Evolutionary conservation across 257 asterid genomes (phyloP).

Genomic region (Solanum chiquidenum): DNA sequence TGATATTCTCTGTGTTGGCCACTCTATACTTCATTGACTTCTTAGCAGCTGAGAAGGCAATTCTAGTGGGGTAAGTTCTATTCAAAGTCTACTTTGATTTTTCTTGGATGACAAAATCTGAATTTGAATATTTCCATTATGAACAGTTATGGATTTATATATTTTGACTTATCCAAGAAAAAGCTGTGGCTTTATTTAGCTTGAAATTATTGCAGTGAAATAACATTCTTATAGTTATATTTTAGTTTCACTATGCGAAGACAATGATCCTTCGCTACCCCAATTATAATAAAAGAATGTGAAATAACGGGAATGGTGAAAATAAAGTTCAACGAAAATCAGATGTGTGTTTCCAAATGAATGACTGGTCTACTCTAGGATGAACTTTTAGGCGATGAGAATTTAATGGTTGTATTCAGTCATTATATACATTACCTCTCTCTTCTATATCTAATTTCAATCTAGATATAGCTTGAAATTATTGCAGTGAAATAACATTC

Average conservation of each 20-base stretch:
- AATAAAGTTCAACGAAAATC: not conserved
- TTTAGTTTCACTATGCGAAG: not conserved
- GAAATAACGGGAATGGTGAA: not conserved
- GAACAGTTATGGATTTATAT: not conserved
- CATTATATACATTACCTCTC: not conserved
- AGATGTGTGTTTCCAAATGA: not conserved
- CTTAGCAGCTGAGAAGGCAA: constrained; percentile 62
- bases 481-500: not conserved
- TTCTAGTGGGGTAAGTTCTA: constrained; percentile 79
- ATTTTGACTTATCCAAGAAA: not conserved
- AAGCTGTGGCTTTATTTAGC: not conserved
- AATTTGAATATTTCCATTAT: not conserved
- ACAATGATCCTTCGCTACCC: not conserved
- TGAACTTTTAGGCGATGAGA: not conserved
- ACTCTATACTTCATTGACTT: constrained; percentile 64
- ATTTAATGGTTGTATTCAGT: not conserved
- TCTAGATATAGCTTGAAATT: not conserved
- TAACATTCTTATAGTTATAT: not conserved
- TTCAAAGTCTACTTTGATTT: constrained; percentile 5
- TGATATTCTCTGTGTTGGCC: constrained; percentile 62
- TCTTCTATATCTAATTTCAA: not conserved
- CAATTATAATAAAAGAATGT: not conserved
- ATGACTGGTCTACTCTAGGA: not conserved
- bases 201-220: not conserved
- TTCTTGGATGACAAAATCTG: not conserved